A percentile compares a stretch with the other conserved stretches of the same genome.
These are phyloP conservation scores for Syncephalis fuscata DNA, from an alignment of 371 early-diverging fungal genomes.

Conservation along the genomic window DNA sequence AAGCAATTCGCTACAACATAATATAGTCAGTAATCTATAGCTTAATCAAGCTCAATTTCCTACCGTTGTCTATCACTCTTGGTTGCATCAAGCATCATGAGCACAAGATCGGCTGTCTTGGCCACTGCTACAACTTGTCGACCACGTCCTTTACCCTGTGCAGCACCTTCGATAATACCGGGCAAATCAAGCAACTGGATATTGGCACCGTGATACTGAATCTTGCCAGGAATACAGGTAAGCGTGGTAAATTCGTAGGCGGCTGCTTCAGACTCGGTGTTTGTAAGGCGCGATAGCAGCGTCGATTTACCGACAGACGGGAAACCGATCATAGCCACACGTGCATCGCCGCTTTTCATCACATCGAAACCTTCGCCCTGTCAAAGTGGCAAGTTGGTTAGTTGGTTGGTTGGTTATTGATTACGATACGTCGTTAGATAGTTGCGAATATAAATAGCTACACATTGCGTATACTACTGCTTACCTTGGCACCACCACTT, in stretches of 20 bases:
- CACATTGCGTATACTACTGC: not conserved
- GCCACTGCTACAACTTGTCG: slow-evolving; percentile 95
- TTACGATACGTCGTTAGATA: not conserved
- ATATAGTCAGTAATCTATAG: not conserved
- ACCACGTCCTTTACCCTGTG: slow-evolving; percentile 95
- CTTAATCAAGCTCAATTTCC: not conserved
- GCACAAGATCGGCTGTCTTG: slow-evolving; percentile 90
- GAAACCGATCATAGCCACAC: slow-evolving; percentile 98
- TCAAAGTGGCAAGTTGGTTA: no score
- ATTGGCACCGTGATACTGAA: slow-evolving; percentile 94
- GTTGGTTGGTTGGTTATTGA: no score
- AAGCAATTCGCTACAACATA: slow-evolving; percentile 52
- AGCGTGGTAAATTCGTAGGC: slow-evolving; percentile 99
- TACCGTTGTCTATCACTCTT: slow-evolving; percentile 69
- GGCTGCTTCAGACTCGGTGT: slow-evolving; percentile 85
- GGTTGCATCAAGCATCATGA: slow-evolving; percentile 98
- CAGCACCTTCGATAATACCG: slow-evolving; percentile 86
- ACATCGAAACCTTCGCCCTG: slow-evolving; percentile 96
- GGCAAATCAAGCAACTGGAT: slow-evolving; percentile 86
- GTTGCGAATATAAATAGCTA: not conserved
- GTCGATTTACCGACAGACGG: slow-evolving; percentile 99
- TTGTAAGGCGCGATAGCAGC: slow-evolving; percentile 86
- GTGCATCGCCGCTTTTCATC: slow-evolving; percentile 95
- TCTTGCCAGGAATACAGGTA: slow-evolving; percentile 96
- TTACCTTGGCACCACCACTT: slow-evolving; percentile 65